A percentile compares a stretch with the other conserved stretches of the same genome.
These are phyloP conservation scores for Geotrichum ghanense DNA, from an alignment of 805 yeast species.

Conservation along the genomic window DNA sequence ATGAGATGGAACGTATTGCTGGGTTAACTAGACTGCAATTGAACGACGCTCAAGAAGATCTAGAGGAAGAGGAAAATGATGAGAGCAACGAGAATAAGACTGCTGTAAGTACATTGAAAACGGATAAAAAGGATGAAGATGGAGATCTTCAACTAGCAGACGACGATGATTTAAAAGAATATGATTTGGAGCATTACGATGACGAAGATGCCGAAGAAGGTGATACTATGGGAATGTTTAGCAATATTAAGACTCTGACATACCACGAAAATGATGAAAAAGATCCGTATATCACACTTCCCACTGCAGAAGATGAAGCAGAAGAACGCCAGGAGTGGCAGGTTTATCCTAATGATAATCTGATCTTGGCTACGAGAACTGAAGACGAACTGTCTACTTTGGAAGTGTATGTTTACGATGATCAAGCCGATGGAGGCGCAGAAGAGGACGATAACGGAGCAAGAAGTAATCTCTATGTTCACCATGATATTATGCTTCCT, in stretches of 20 bases:
- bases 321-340: constrained; percentile 81
- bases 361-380: constrained; percentile 84
- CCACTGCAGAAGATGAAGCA: constrained; percentile 40
- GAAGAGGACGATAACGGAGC: constrained; percentile 52
- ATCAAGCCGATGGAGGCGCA: constrained; percentile 64
- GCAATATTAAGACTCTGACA: constrained; percentile 33
- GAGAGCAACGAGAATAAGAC: constrained; percentile 16
- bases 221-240: constrained; percentile 32
- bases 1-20: constrained; percentile 82
- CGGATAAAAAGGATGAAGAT: constrained; percentile 7
- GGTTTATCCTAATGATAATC: constrained; percentile 79
- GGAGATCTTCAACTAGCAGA: constrained; percentile 9
- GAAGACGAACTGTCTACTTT: constrained; percentile 89
- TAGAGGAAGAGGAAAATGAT: constrained; percentile 29
- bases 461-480: constrained; percentile 68
- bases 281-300: constrained; percentile 55
- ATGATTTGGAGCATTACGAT: constrained; percentile 77
- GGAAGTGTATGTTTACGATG: constrained; percentile 91
- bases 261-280: constrained; percentile 32
- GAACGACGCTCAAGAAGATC: constrained; percentile 59
- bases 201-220: constrained; percentile 33
- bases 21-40: constrained; percentile 76
- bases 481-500: constrained; percentile 94
- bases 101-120: constrained; percentile 13
- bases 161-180: constrained; percentile 83